Evolutionary conservation across 345 rosid genomes (phyloP).

Genomic region (Hevea brasiliensis): DNA sequence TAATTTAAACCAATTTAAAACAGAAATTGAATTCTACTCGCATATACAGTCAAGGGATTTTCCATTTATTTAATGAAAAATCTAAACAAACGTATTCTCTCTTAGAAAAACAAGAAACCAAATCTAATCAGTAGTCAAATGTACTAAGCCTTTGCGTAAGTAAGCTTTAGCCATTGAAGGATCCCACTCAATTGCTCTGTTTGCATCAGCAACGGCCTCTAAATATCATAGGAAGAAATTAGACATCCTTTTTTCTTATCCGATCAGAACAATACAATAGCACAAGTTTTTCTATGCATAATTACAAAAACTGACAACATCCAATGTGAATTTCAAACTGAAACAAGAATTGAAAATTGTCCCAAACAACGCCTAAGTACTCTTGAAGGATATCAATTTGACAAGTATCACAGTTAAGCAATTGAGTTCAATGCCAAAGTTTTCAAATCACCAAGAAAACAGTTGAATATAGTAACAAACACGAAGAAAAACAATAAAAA

Average conservation of each 20-base stretch:
- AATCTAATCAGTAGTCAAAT: not conserved
- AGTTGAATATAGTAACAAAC: not conserved
- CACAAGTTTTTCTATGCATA: not conserved
- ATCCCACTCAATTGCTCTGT: conserved; percentile 73
- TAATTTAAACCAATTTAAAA: not conserved
- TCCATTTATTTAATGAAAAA: not conserved
- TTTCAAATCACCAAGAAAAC: not conserved
- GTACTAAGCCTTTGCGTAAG: conserved; percentile 73
- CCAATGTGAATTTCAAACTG: not conserved
- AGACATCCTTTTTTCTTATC: not conserved
- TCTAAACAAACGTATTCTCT: not conserved
- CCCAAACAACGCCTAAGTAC: no score
- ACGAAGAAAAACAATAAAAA: not conserved
- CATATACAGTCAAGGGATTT: not conserved
- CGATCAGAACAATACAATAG: not conserved
- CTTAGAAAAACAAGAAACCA: not conserved
- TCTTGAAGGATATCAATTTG: not conserved
- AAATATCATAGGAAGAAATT: conserved; percentile 11
- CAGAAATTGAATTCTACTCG: not conserved
- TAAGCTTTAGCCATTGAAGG: conserved; percentile 69
- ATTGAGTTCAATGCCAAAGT: not conserved
- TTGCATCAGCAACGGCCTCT: conserved; percentile 91
- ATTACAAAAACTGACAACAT: not conserved
- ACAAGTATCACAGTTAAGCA: not conserved
- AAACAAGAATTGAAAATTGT: not conserved